These are phyloP conservation scores for Venturia oleaginea DNA, from an alignment of 2,329 filamentous ascomycete species.

Conservation along the genomic window DNA sequence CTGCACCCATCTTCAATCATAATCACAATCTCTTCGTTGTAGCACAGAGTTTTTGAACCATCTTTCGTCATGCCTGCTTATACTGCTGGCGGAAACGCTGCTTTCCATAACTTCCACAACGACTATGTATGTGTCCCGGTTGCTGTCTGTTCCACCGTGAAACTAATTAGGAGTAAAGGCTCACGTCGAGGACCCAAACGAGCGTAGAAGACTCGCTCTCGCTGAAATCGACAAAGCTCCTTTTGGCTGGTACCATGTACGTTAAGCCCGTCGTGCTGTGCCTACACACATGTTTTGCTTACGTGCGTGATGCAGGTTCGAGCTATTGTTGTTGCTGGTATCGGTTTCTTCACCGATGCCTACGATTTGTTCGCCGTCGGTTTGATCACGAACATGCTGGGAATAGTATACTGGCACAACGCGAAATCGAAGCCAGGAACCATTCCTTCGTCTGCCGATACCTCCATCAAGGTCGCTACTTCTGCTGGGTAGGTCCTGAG, in stretches of 20 bases:
- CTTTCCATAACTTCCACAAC: constrained; percentile 22
- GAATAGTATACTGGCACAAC: constrained; percentile 60
- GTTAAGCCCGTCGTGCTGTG: no score
- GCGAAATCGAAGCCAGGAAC: constrained; percentile 27
- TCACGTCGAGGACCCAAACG: constrained; percentile 59
- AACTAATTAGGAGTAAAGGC: background rate
- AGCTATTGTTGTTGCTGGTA: constrained; percentile 67
- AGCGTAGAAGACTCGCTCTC: constrained; percentile 68
- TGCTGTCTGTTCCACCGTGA: no score
- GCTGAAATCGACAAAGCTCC: constrained; percentile 74
- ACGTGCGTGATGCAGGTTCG: no score
- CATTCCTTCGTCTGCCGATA: constrained; percentile 61
- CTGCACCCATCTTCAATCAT: background rate
- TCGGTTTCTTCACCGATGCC: constrained; percentile 83
- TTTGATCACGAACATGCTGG: constrained; percentile 65
- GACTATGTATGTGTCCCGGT: constrained; percentile 5
- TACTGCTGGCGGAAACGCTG: constrained; percentile 21
- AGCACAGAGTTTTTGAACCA: background rate
- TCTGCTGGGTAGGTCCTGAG: constrained; percentile 40
- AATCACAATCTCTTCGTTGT: background rate
- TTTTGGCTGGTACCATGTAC: constrained; percentile 68
- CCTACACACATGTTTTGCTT: no score
- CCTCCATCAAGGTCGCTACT: constrained; percentile 76
- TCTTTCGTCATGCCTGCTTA: constrained; percentile 5
- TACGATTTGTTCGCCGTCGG: constrained; percentile 64